Evolutionary conservation across 2,329 filamentous ascomycete species (phyloP).

Genomic region (Shiraia bambusicola): DNA sequence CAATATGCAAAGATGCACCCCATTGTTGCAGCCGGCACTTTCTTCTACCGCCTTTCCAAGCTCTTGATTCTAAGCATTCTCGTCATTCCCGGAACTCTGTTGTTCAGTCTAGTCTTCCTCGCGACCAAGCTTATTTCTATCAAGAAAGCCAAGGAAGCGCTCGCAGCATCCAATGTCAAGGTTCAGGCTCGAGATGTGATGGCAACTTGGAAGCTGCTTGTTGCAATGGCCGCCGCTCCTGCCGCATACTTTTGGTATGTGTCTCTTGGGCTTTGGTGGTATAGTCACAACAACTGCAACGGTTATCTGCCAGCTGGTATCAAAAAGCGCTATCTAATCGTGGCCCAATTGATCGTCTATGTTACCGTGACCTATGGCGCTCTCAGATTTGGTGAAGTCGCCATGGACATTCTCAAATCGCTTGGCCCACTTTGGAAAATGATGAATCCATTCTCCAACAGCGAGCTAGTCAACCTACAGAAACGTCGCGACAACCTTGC

Average conservation of each 20-base stretch:
- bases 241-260: slow-evolving; percentile 38
- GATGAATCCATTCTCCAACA: slow-evolving; percentile 79
- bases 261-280: slow-evolving; percentile 35
- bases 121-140: slow-evolving; percentile 41
- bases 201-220: slow-evolving; percentile 47
- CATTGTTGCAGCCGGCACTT: slow-evolving; percentile 70
- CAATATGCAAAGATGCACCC: slow-evolving; percentile 85
- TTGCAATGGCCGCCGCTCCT: slow-evolving; percentile 43
- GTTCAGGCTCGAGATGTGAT: slow-evolving; percentile 44
- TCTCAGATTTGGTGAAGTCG: slow-evolving; percentile 93
- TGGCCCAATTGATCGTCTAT: slow-evolving; percentile 77
- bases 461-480: slow-evolving; percentile 78
- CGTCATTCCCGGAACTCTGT: slow-evolving; percentile 79
- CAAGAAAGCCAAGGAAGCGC: slow-evolving; percentile 42
- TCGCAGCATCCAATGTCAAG: slow-evolving; percentile 46
- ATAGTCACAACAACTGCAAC: slow-evolving; percentile 67
- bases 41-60: slow-evolving; percentile 80
- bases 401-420: slow-evolving; percentile 98
- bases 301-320: slow-evolving; percentile 80
- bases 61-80: slow-evolving; percentile 73
- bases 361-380: slow-evolving; percentile 88
- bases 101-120: slow-evolving; percentile 65
- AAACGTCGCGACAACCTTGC: slow-evolving; percentile 72
- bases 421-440: slow-evolving; percentile 83
- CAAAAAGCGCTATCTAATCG: slow-evolving; percentile 62